Base-by-base conservation (phyloP, 805 yeast genomes). In the Ogataea zsoltii region DNA sequence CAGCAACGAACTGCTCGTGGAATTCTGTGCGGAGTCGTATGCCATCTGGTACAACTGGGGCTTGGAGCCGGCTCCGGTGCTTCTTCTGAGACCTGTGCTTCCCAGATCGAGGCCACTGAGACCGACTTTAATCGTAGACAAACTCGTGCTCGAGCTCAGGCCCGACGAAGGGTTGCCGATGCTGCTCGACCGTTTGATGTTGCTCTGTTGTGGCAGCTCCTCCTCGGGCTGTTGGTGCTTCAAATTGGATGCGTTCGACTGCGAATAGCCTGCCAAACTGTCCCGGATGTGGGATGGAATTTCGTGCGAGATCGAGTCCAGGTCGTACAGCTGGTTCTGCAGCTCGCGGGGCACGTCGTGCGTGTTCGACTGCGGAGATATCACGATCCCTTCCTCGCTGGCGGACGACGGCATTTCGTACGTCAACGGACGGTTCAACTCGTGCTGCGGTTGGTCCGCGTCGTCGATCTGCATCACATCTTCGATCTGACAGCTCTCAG, bases 401-500 rank as follows among this genome's bases (percentile, higher is more conserved):
- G 13, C 12, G 15, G 28, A 38, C 4, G 26, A 16, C 5, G 33
- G 35, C 28, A 30, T 14, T 18, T 38, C 41, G 14, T 30, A 38
- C 13, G 33, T n/a, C 19, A 29, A 18, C 10, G 33, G 41, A 30
- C 35, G 29, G 16, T 38, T 11, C 29, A 30, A 19, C n/a, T 38
- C 41, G 16, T 29, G 34, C 28, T 19, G 34, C 13, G 33, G 6
- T 3, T 19, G 9, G 3, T 17, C 28, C 9, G 19, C 12, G 10
- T 19, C 48, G 38, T 56, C 65, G 26, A 57, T 41, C 26, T 58
- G 62, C 64, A 58, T 57, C 14, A 46, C 54, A 39, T 59, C 63
- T 41, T 63, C 63, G 28, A 65, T 48, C 47, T 65, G 69, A 41
- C 63, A 79, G 68, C 57, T 70, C 70, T 56, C 75, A 56, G 58